phyloP scores from a whole-genome alignment of 2,329 filamentous ascomycete species.

The Colletotrichum tofieldiae region DNA sequence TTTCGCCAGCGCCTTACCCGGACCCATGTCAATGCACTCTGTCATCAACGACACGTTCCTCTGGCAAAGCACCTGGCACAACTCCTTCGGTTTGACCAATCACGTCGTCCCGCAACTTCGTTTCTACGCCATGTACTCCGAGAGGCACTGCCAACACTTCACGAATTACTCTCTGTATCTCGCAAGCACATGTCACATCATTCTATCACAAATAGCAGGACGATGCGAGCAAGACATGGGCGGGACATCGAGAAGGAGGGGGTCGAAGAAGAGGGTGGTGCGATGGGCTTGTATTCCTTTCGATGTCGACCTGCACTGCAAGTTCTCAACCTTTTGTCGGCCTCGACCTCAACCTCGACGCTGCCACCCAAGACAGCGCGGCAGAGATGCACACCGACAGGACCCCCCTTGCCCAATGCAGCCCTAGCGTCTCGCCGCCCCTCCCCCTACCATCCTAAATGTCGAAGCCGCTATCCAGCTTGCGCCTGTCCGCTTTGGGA shows the following conservation, averaged over 20 bases:
- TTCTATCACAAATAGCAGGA: constrained; percentile 1
- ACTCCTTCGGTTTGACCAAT: background rate
- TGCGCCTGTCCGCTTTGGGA: constrained; percentile 15
- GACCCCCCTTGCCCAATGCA: constrained; percentile 32
- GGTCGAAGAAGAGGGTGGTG: background rate
- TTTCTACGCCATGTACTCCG: background rate
- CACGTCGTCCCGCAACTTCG: background rate
- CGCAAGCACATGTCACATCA: constrained; percentile 21
- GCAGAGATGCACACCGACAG: constrained; percentile 22
- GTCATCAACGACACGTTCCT: background rate
- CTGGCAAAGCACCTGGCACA: background rate
- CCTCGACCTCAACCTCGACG: constrained; percentile 8
- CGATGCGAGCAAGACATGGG: constrained; percentile 9
- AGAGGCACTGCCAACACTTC: background rate
- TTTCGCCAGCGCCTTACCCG: background rate
- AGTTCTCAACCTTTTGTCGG: constrained; percentile 2
- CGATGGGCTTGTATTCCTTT: background rate
- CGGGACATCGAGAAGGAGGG: background rate
- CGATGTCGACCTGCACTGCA: background rate
- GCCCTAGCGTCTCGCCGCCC: constrained; percentile 25
- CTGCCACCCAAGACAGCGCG: constrained; percentile 1
- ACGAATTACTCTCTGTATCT: background rate
- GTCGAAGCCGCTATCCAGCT: constrained; percentile 10
- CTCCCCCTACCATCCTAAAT: background rate
- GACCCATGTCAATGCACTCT: background rate